Evolutionary conservation across 2,329 filamentous ascomycete species (phyloP).

Genomic region (Curvularia lunata): DNA sequence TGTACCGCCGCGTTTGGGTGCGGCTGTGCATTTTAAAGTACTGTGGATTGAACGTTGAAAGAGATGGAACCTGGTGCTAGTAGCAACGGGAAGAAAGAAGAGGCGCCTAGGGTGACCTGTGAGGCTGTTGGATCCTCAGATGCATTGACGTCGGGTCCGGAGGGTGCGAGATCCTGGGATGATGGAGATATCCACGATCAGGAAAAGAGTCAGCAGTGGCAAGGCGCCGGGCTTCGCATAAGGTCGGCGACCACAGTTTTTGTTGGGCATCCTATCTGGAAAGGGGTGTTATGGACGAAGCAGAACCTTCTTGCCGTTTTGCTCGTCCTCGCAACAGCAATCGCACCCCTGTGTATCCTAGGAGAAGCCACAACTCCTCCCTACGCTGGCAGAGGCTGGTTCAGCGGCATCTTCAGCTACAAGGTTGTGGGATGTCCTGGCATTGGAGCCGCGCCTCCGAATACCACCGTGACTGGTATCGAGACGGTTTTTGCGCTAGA

Average conservation of each 20-base stretch:
- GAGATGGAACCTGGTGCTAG: neutral
- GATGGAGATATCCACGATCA: slow-evolving; percentile 2
- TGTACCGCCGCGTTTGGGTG: neutral
- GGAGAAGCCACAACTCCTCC: slow-evolving; percentile 14
- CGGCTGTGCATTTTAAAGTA: neutral
- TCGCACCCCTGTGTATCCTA: slow-evolving; percentile 19
- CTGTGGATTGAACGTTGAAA: neutral
- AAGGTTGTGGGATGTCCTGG: slow-evolving; percentile 25
- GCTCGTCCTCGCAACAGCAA: slow-evolving; percentile 14
- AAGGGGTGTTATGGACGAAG: slow-evolving; percentile 5
- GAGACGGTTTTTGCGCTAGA: slow-evolving; percentile 42
- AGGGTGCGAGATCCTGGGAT: slow-evolving; percentile 13
- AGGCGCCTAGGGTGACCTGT: neutral
- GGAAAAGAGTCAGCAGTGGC: slow-evolving; percentile 5
- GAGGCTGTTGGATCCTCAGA: slow-evolving; percentile 1
- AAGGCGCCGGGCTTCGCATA: neutral
- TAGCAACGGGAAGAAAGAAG: slow-evolving; percentile 3
- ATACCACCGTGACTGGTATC: slow-evolving; percentile 28
- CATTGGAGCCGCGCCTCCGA: slow-evolving; percentile 15
- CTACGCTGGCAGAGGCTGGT: neutral
- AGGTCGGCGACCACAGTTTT: neutral
- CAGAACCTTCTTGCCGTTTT: slow-evolving; percentile 22
- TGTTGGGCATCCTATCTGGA: slow-evolving; percentile 1
- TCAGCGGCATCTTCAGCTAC: slow-evolving; percentile 17
- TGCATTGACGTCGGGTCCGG: neutral